Evolutionary conservation across 257 asterid species (phyloP).

Genomic region (Forsythia suspensa): DNA sequence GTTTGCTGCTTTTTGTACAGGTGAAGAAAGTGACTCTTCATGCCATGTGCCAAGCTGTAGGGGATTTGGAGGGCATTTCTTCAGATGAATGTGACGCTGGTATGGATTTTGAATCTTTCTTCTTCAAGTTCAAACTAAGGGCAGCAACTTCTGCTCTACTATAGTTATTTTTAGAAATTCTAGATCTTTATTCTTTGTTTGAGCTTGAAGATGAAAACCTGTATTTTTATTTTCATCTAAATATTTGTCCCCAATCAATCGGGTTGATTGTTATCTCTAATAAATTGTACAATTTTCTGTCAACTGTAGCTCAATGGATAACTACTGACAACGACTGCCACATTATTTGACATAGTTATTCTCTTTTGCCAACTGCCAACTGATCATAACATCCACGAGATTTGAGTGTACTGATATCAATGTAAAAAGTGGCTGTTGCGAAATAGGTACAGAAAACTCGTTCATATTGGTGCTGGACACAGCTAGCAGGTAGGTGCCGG

Average conservation of each 20-base stretch:
- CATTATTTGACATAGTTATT: not conserved
- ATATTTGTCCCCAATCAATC: not conserved
- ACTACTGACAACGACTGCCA: not conserved
- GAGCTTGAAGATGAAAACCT: not conserved
- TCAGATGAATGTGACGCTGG: conserved; percentile 24
- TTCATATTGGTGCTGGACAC: not conserved
- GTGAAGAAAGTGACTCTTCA: conserved; percentile 70
- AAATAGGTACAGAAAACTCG: not conserved
- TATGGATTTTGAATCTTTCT: conserved; percentile 13
- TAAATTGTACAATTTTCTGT: not conserved
- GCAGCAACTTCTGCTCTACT: not conserved
- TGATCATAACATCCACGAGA: not conserved
- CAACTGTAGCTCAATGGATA: not conserved
- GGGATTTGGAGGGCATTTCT: conserved; percentile 30
- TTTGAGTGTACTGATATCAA: not conserved
- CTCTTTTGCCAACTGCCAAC: not conserved
- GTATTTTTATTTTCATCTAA: not conserved
- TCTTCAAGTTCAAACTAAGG: not conserved
- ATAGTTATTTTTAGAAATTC: not conserved
- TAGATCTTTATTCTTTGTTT: not conserved
- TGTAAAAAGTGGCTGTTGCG: not conserved
- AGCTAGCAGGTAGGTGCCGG: not conserved
- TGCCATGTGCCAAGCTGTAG: conserved; percentile 47
- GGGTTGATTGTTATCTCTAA: not conserved
- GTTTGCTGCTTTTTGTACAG: conserved; percentile 34